Conservation (phyloP, 2,329 filamentous ascomycete species). For the Neonectria punicea region DNA sequence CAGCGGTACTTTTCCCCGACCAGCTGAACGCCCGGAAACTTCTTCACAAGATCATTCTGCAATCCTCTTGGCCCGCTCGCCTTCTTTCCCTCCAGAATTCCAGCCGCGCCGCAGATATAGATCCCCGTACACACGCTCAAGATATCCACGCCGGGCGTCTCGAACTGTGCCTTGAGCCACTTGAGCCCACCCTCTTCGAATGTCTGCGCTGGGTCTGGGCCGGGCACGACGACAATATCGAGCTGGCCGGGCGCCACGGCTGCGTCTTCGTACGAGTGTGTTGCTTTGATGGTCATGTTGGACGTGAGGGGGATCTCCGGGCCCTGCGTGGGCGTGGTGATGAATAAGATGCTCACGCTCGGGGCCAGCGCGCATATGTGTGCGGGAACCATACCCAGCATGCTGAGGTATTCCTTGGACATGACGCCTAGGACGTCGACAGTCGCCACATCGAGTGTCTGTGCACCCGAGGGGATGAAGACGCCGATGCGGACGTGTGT, state of each 20-base stretch:
- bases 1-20: conserved; percentile 60
- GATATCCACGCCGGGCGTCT: conserved; percentile 55
- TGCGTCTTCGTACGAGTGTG: conserved; percentile 56
- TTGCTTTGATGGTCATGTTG: conserved; percentile 50
- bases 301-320: conserved; percentile 56
- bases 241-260: conserved; percentile 62
- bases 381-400: conserved; percentile 47
- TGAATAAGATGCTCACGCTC: conserved; percentile 57
- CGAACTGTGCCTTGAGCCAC: conserved; percentile 57
- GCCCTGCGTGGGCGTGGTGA: conserved; percentile 52
- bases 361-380: conserved; percentile 55
- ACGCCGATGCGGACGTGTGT: conserved; percentile 58
- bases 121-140: conserved; percentile 64
- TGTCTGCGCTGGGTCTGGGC: conserved; percentile 53
- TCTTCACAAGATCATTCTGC: conserved; percentile 51
- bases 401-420: conserved; percentile 56
- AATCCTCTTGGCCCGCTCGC: conserved; percentile 60
- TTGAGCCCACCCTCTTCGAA: conserved; percentile 49
- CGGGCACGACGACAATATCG: conserved; percentile 63
- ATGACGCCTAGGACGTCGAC: conserved; percentile 61
- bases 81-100: conserved; percentile 56
- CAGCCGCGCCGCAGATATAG: conserved; percentile 59
- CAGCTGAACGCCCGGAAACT: conserved; percentile 53
- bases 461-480: conserved; percentile 58
- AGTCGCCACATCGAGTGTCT: conserved; percentile 62